Evolutionary conservation across 139 green algal species (phyloP).

Genomic region (Chlorella sp.): DNA sequence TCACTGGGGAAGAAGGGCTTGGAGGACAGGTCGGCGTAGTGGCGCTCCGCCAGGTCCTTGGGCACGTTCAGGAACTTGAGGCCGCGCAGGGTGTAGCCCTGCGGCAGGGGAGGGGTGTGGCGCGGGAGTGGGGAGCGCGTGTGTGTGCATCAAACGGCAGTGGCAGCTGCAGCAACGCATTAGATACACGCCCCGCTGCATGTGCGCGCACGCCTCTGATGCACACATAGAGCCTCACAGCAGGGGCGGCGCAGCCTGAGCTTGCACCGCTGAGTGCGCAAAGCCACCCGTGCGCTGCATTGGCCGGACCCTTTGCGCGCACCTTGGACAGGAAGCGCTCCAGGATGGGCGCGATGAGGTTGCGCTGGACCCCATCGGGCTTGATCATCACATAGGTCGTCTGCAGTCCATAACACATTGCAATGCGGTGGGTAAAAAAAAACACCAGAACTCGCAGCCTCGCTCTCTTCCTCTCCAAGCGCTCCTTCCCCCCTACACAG

Average conservation of each 20-base stretch:
- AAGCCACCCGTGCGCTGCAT: too few species aligned
- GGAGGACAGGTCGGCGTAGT: conserved; percentile 88
- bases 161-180: not conserved
- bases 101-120: not conserved
- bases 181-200: not conserved
- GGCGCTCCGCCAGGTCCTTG: conserved; percentile 78
- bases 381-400: conserved; percentile 88
- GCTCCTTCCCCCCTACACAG: too few species aligned
- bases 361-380: conserved; percentile 94
- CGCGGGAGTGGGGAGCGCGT: too few species aligned
- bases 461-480: too few species aligned
- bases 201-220: conserved; percentile 14
- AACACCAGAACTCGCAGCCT: too few species aligned
- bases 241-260: too few species aligned
- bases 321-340: conserved; percentile 82
- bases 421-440: too few species aligned
- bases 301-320: too few species aligned
- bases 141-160: not conserved
- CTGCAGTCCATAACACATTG: not conserved
- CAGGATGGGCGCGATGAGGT: conserved; percentile 86
- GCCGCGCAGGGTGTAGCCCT: conserved; percentile 81
- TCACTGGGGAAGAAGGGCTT: conserved; percentile 87
- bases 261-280: too few species aligned
- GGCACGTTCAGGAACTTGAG: conserved; percentile 88
- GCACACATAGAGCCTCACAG: too few species aligned